Evolutionary conservation across 2,329 filamentous ascomycete species (phyloP).

Genomic region (Corynespora cassiicola): DNA sequence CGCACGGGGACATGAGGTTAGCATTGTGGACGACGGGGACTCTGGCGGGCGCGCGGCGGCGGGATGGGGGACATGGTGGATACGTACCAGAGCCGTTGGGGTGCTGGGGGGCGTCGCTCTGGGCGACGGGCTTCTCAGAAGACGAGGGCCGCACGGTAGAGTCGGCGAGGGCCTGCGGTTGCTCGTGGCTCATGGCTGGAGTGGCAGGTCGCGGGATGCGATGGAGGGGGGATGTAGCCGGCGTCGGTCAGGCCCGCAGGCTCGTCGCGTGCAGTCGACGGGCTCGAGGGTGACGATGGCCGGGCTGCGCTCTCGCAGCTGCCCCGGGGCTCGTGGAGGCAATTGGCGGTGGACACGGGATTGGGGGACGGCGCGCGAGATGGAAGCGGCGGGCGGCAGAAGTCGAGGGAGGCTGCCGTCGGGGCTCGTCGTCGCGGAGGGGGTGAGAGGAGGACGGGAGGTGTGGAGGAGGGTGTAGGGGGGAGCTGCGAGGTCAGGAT

Average conservation of each 20-base stretch:
- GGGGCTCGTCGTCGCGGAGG: slow-evolving; percentile 24
- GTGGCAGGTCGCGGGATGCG: slow-evolving; percentile 12
- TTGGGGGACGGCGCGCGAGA: slow-evolving; percentile 29
- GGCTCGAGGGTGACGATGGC: slow-evolving; percentile 10
- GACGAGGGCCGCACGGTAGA: slow-evolving; percentile 29
- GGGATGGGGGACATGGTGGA: neutral
- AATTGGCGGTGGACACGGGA: slow-evolving; percentile 20
- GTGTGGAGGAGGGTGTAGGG: slow-evolving; percentile 15
- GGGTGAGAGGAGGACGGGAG: slow-evolving; percentile 24
- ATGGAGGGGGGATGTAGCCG: slow-evolving; percentile 20
- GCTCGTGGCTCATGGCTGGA: slow-evolving; percentile 46
- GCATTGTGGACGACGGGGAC: slow-evolving; percentile 2
- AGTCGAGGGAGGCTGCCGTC: slow-evolving; percentile 7
- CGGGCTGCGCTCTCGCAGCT: slow-evolving; percentile 1
- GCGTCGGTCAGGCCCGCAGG: slow-evolving; percentile 26
- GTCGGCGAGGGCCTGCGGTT: slow-evolving; percentile 31
- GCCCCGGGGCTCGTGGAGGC: slow-evolving; percentile 14
- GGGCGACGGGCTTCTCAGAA: slow-evolving; percentile 31
- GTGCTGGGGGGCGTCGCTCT: slow-evolving; percentile 29
- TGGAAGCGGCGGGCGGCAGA: slow-evolving; percentile 30
- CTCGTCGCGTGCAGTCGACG: slow-evolving; percentile 34
- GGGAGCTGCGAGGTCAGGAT: slow-evolving; percentile 32
- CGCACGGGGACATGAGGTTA: slow-evolving; percentile 18
- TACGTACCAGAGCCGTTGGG: slow-evolving; percentile 44
- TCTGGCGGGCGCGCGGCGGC: slow-evolving; percentile 4